Conservation (phyloP, 2,329 filamentous ascomycete species). For the Biscogniauxia sp. region DNA sequence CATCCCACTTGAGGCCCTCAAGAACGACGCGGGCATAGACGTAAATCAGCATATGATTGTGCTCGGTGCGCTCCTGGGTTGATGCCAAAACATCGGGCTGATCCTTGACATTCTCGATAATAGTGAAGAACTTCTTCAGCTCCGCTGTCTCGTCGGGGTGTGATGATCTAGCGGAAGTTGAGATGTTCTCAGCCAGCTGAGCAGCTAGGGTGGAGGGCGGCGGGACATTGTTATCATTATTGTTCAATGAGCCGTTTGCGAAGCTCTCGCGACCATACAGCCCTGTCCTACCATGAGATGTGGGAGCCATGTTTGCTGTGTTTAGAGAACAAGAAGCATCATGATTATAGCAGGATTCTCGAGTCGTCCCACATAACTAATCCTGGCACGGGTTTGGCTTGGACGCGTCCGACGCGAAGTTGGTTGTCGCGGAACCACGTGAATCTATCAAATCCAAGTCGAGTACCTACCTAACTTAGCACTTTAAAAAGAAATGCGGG, state of each 20-base stretch:
- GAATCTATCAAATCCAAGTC: slow-evolving; percentile 2
- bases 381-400: not conserved
- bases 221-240: slow-evolving; percentile 29
- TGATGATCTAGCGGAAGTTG: slow-evolving; percentile 60
- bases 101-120: slow-evolving; percentile 55
- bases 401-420: slow-evolving; percentile 11
- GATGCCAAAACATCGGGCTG: slow-evolving; percentile 55
- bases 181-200: slow-evolving; percentile 79
- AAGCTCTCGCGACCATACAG: slow-evolving; percentile 24
- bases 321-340: not conserved
- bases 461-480: not conserved
- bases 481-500: not conserved
- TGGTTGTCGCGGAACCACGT: slow-evolving; percentile 18
- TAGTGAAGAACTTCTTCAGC: slow-evolving; percentile 66
- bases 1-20: slow-evolving; percentile 64
- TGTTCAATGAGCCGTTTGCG: slow-evolving; percentile 20
- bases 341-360: not conserved
- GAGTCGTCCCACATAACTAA: not conserved
- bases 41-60: slow-evolving; percentile 83
- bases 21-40: slow-evolving; percentile 79
- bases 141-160: slow-evolving; percentile 68
- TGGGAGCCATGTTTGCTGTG: slow-evolving; percentile 27
- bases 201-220: slow-evolving; percentile 83
- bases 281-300: slow-evolving; percentile 29
- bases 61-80: slow-evolving; percentile 63